Conservation (phyloP, 805 yeast species). For the Cyberlindnera mycetangii region DNA sequence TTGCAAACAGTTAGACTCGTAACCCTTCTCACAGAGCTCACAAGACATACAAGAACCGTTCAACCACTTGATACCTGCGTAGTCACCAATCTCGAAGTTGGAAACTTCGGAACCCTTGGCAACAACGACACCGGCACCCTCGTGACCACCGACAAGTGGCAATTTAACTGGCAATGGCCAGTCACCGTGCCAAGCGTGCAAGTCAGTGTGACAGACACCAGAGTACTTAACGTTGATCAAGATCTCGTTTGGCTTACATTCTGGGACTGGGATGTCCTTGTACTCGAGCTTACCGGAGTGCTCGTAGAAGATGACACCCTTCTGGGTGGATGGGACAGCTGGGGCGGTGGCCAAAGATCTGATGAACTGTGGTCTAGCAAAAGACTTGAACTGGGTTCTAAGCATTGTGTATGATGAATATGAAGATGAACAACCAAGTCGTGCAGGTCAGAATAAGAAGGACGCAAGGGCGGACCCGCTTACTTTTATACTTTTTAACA, state of each 20-base stretch:
- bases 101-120: conserved; percentile 67
- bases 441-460: neutral
- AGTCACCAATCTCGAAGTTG: conserved; percentile 75
- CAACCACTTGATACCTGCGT: conserved; percentile 83
- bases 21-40: conserved; percentile 66
- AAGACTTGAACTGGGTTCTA: conserved; percentile 23
- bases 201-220: conserved; percentile 92
- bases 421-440: neutral
- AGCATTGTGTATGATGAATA: conserved; percentile 20
- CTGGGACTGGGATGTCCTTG: conserved; percentile 78
- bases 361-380: conserved; percentile 15
- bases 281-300: conserved; percentile 61
- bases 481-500: conserved; percentile 5
- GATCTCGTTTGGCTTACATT: conserved; percentile 73
- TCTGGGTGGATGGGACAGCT: conserved; percentile 61
- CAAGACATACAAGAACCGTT: conserved; percentile 75
- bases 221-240: conserved; percentile 80
- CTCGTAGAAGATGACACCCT: conserved; percentile 67
- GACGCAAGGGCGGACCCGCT: neutral
- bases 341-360: conserved; percentile 28
- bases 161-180: conserved; percentile 78
- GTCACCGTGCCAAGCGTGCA: conserved; percentile 94
- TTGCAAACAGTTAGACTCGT: conserved; percentile 67
- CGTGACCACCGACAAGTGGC: conserved; percentile 86
- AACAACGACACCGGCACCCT: conserved; percentile 85